A percentile compares a stretch with the other conserved stretches of the same genome.
Conservation (phyloP, 2,329 filamentous ascomycete genomes). For the Zarea fungicola region DNA sequence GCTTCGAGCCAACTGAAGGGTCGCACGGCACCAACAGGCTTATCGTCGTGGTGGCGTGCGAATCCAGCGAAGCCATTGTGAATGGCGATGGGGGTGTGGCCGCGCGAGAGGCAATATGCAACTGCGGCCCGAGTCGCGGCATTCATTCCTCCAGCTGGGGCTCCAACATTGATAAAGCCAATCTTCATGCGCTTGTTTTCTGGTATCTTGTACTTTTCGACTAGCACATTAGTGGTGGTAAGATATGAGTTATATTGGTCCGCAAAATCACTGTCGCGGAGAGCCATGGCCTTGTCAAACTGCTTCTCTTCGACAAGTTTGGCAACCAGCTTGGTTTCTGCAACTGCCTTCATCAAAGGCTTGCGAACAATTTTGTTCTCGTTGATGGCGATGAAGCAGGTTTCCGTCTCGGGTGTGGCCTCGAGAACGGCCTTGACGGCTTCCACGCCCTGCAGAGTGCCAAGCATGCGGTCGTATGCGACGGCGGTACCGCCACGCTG, state of each 20-base stretch:
- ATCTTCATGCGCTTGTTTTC: constrained; percentile 81
- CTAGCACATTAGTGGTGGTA: constrained; percentile 79
- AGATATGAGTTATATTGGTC: constrained; percentile 89
- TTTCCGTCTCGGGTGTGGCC: constrained; percentile 81
- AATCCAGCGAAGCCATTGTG: constrained; percentile 97
- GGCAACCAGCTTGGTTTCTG: constrained; percentile 78
- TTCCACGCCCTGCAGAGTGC: constrained; percentile 89
- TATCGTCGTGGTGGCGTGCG: constrained; percentile 80
- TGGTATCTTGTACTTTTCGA: constrained; percentile 62
- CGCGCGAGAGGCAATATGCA: constrained; percentile 83
- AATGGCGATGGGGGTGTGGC: constrained; percentile 88
- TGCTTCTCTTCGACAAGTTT: constrained; percentile 78
- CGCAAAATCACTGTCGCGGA: constrained; percentile 88
- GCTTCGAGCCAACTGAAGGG: constrained; percentile 90
- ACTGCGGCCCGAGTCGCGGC: constrained; percentile 90
- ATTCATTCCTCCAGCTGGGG: constrained; percentile 97
- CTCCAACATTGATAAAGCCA: constrained; percentile 94
- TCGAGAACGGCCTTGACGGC: constrained; percentile 89
- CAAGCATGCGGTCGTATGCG: constrained; percentile 89
- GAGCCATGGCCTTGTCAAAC: constrained; percentile 79
- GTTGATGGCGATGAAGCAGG: constrained; percentile 90
- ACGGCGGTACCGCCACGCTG: constrained; percentile 90
- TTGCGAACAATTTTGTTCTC: constrained; percentile 97
- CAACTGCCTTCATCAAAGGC: constrained; percentile 82
- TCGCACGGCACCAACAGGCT: constrained; percentile 75